Percentiles rank a stretch among this genome's conserved stretches.
Conservation (phyloP, 805 yeast species). For the Nakazawaea laoshanensis region DNA sequence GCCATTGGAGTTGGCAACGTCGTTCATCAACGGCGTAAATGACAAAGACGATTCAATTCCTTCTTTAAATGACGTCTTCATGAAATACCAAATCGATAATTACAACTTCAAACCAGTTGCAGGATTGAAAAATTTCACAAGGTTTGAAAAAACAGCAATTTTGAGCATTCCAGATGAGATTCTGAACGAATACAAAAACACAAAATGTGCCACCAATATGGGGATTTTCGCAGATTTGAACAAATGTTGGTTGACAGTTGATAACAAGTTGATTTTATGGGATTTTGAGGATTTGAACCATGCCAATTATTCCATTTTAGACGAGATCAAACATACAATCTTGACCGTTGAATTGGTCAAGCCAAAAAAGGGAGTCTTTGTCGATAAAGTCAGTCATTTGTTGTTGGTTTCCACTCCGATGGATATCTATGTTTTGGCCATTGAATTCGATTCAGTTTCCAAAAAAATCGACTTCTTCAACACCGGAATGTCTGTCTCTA, state of each 20-base stretch:
- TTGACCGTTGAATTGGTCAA: constrained; percentile 67
- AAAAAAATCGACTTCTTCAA: constrained; percentile 63
- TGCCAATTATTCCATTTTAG: constrained; percentile 66
- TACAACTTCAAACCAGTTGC: constrained; percentile 43
- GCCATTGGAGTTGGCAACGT: constrained; percentile 52
- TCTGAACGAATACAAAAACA: constrained; percentile 59
- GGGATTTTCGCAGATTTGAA: constrained; percentile 78
- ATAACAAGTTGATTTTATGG: constrained; percentile 80
- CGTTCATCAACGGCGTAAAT: constrained; percentile 51
- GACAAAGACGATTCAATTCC: constrained; percentile 52
- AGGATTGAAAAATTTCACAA: constrained; percentile 48
- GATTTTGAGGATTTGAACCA: constrained; percentile 39
- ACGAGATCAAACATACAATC: constrained; percentile 73
- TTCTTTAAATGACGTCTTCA: constrained; percentile 44
- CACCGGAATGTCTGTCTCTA: constrained; percentile 73
- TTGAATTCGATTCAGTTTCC: constrained; percentile 38
- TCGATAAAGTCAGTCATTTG: constrained; percentile 64
- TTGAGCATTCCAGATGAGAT: constrained; percentile 75
- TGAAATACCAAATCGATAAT: constrained; percentile 59
- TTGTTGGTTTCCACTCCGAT: constrained; percentile 73
- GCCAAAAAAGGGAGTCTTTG: constrained; percentile 77
- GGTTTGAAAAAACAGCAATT: constrained; percentile 66
- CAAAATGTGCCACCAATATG: constrained; percentile 63
- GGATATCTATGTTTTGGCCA: constrained; percentile 69
- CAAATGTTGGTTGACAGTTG: constrained; percentile 81